These are phyloP conservation scores for Podila horticola DNA, from an alignment of 192 early-diverging fungal genomes.

Conservation along the genomic window DNA sequence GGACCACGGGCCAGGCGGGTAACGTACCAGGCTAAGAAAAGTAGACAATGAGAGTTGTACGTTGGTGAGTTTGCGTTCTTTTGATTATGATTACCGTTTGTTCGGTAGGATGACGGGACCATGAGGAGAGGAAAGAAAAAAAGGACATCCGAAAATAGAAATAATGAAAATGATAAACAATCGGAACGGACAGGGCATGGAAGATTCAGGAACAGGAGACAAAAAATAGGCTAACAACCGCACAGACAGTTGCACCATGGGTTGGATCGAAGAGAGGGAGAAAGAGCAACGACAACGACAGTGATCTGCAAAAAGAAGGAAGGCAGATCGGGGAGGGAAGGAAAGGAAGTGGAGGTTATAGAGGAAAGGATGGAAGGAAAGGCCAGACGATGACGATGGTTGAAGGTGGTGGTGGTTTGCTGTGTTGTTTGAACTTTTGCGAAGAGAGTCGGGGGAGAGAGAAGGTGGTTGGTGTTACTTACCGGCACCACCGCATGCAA, in stretches of 20 bases:
- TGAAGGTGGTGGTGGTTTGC: no score
- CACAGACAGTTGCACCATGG: not conserved
- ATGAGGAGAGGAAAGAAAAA: not conserved
- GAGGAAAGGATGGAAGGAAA: not conserved
- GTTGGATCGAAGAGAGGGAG: not conserved
- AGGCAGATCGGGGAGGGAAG: not conserved
- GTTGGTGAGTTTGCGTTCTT: not conserved
- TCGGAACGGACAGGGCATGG: not conserved
- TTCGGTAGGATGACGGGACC: not conserved
- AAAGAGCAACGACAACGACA: no score
- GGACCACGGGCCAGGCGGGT: conserved; percentile 67
- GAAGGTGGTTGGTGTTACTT: conserved; percentile 9
- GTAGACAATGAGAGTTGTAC: not conserved
- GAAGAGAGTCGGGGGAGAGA: not conserved
- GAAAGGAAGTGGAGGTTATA: not conserved
- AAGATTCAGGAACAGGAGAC: conserved; percentile 2
- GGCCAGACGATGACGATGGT: no score
- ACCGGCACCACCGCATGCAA: conserved; percentile 52
- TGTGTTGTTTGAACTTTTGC: not conserved
- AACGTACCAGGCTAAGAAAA: conserved; percentile 55
- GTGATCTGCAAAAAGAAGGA: no score
- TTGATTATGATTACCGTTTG: not conserved
- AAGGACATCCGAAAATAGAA: not conserved
- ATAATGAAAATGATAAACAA: not conserved
- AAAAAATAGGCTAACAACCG: not conserved